These are phyloP conservation scores for Earliella scabrosa DNA, from an alignment of 1,284 basidiomycete genomes.

Conservation along the genomic window DNA sequence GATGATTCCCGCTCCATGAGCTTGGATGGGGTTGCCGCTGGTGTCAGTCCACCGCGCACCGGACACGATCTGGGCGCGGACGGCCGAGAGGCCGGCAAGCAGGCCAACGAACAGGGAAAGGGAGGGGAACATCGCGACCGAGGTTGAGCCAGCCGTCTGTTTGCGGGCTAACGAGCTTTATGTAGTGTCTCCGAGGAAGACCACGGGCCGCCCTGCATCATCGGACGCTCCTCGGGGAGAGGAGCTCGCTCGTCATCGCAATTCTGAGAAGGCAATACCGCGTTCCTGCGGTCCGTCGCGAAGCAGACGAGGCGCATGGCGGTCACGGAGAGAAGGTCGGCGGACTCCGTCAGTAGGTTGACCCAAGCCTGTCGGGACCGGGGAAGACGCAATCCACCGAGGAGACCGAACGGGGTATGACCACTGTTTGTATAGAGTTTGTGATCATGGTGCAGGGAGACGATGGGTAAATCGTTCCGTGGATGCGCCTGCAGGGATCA, in stretches of 20 bases:
- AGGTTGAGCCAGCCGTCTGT: conserved; percentile 1
- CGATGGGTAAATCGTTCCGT: background rate
- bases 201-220: conserved; percentile 16
- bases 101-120: conserved; percentile 11
- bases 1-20: conserved; percentile 63
- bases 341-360: conserved; percentile 6
- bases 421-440: conserved; percentile 1
- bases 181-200: background rate
- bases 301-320: conserved; percentile 10
- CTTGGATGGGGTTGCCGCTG: conserved; percentile 64
- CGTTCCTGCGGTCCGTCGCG: conserved; percentile 10
- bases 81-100: conserved; percentile 12
- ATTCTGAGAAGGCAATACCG: background rate
- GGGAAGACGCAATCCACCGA: background rate
- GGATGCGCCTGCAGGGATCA: background rate
- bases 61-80: conserved; percentile 49
- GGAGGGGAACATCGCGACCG: conserved; percentile 23
- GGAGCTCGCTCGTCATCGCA: conserved; percentile 1
- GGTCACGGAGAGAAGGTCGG: conserved; percentile 8
- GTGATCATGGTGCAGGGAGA: background rate
- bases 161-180: conserved; percentile 2
- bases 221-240: conserved; percentile 21
- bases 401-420: background rate
- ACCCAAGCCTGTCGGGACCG: conserved; percentile 5
- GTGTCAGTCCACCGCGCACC: conserved; percentile 71